Conservation (phyloP, 352 stramenopile species). For the Phytophthora pisi region DNA sequence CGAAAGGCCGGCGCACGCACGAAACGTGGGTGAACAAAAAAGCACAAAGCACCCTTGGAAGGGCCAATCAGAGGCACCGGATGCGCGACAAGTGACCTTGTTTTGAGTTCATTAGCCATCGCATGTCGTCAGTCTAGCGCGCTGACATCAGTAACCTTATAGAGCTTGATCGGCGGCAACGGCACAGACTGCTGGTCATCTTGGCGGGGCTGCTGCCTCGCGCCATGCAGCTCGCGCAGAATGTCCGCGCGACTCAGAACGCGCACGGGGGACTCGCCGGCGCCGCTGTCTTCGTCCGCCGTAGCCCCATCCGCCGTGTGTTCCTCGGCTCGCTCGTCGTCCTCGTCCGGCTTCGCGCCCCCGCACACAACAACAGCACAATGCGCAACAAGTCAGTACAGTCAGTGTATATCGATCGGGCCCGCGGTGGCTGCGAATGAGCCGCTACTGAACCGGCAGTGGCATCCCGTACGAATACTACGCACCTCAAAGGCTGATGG, state of each 20-base stretch:
- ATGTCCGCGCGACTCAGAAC: slow-evolving; percentile 65
- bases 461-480: neutral
- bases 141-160: slow-evolving; percentile 37
- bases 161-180: slow-evolving; percentile 14
- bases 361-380: slow-evolving; percentile 30
- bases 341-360: slow-evolving; percentile 22
- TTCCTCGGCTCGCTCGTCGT: slow-evolving; percentile 17
- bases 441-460: slow-evolving; percentile 5
- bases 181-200: neutral
- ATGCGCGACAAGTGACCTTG: neutral
- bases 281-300: neutral
- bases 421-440: slow-evolving; percentile 9
- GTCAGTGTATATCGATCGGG: neutral
- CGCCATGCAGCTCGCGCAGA: slow-evolving; percentile 41
- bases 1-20: slow-evolving; percentile 10
- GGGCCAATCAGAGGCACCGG: neutral
- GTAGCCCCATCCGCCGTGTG: neutral
- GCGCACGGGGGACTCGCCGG: slow-evolving; percentile 29
- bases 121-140: slow-evolving; percentile 48
- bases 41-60: neutral
- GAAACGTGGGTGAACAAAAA: slow-evolving; percentile 1
- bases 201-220: slow-evolving; percentile 8
- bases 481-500: slow-evolving; percentile 51
- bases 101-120: slow-evolving; percentile 10
- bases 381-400: slow-evolving; percentile 6